phyloP scores from a whole-genome alignment of 2,329 filamentous ascomycete species.

The Arthrobotrys megalospora region DNA sequence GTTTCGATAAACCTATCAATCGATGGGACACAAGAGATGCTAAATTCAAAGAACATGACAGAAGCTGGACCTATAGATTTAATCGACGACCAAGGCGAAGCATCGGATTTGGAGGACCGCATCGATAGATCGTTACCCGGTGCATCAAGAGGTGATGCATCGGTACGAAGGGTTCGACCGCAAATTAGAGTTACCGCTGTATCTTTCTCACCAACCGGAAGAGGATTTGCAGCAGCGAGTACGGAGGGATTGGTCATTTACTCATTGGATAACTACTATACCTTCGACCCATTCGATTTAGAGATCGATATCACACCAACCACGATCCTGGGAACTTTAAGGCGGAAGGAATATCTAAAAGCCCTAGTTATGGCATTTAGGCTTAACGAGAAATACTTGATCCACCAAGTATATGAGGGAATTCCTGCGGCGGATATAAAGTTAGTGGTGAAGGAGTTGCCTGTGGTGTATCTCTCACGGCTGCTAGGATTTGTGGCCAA shows the following conservation, averaged over 20 bases:
- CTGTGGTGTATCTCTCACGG: constrained; percentile 86
- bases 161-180: constrained; percentile 80
- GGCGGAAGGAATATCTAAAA: constrained; percentile 86
- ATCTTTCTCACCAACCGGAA: constrained; percentile 88
- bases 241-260: constrained; percentile 96
- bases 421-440: constrained; percentile 82
- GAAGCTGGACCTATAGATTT: constrained; percentile 88
- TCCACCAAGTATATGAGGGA: constrained; percentile 87
- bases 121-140: constrained; percentile 85
- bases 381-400: constrained; percentile 85
- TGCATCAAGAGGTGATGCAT: constrained; percentile 88
- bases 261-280: constrained; percentile 84
- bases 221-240: constrained; percentile 92
- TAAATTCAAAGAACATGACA: constrained; percentile 92
- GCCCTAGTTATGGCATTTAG: constrained; percentile 97
- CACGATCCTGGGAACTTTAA: constrained; percentile 79
- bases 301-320: constrained; percentile 93
- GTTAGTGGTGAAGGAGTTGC: constrained; percentile 83
- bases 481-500: constrained; percentile 88
- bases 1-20: constrained; percentile 96
- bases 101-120: constrained; percentile 88
- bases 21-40: constrained; percentile 94
- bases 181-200: constrained; percentile 89
- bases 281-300: constrained; percentile 96
- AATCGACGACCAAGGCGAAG: constrained; percentile 90